These are phyloP conservation scores for Populus tremula DNA, from an alignment of 345 rosid species.

Conservation along the genomic window DNA sequence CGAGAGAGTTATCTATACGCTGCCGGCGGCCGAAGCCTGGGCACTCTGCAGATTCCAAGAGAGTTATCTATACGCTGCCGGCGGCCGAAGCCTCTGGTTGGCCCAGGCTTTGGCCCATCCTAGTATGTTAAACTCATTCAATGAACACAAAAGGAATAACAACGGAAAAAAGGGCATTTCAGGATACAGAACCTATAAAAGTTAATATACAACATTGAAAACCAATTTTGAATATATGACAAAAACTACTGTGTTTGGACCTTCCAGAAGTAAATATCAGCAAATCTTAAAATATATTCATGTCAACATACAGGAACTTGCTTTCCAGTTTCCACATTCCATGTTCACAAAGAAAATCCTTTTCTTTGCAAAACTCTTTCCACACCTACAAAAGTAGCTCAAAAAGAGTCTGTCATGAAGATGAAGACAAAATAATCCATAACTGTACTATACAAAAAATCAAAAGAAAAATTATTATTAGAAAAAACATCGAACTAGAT, in stretches of 20 bases:
- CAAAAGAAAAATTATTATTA: neutral
- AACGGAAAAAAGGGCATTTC: neutral
- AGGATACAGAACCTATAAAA: neutral
- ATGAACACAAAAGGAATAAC: neutral
- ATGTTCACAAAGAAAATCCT: neutral
- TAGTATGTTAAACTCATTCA: neutral
- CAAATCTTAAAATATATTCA: neutral
- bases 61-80: neutral
- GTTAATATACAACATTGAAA: neutral
- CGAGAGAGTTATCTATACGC: no score
- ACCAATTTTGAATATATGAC: neutral
- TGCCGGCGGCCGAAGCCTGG: neutral
- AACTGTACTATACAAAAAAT: neutral
- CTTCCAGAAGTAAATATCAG: neutral
- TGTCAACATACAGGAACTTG: neutral
- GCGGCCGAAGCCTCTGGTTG: neutral
- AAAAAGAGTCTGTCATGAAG: neutral
- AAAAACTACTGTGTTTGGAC: neutral
- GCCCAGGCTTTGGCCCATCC: neutral
- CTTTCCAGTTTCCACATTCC: neutral
- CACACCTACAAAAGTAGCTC: neutral
- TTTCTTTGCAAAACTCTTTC: neutral
- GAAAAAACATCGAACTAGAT: no score
- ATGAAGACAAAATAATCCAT: neutral
- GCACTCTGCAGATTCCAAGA: no score